Percentiles rank a stretch among this genome's conserved stretches.
phyloP scores from a whole-genome alignment of 805 yeast species.

The Lipomyces yamadae region DNA sequence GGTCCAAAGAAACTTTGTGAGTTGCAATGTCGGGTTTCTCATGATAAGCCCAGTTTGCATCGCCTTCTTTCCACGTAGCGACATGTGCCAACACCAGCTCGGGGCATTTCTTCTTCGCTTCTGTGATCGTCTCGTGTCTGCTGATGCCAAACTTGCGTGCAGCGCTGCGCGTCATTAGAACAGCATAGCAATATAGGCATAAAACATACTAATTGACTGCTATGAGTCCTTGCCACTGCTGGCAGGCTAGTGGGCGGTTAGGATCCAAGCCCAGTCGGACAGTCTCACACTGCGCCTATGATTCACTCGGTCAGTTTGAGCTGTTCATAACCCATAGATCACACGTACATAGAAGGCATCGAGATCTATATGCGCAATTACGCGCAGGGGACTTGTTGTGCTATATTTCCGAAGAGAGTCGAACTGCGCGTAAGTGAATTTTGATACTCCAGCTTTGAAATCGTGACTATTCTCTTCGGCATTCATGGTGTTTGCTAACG shows the following conservation, averaged over 20 bases:
- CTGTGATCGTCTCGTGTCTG: constrained; percentile 71
- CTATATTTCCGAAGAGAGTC: constrained; percentile 19
- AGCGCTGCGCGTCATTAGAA: constrained; percentile 58
- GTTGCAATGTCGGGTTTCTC: constrained; percentile 58
- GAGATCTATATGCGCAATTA: constrained; percentile 83
- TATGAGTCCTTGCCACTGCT: constrained; percentile 88
- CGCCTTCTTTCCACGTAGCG: constrained; percentile 89
- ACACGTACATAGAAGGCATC: constrained; percentile 80
- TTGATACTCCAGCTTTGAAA: constrained; percentile 1
- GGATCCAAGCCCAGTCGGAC: constrained; percentile 65
- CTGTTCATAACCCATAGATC: not conserved
- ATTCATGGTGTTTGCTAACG: not conserved
- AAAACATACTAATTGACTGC: constrained; percentile 62
- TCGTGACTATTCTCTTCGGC: not conserved
- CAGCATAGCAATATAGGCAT: not conserved
- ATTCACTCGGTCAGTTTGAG: not conserved
- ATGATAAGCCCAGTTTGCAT: constrained; percentile 77
- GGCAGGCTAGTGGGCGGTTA: constrained; percentile 87
- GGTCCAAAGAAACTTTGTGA: constrained; percentile 88
- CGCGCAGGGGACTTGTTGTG: constrained; percentile 57
- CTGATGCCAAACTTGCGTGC: constrained; percentile 83
- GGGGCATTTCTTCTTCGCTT: constrained; percentile 79
- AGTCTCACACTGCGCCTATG: constrained; percentile 79
- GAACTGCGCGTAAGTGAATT: constrained; percentile 23
- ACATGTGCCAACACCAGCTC: constrained; percentile 81